Evolutionary conservation across 2,329 filamentous ascomycete genomes (phyloP).

Genomic region (Fusarium veterinarium): DNA sequence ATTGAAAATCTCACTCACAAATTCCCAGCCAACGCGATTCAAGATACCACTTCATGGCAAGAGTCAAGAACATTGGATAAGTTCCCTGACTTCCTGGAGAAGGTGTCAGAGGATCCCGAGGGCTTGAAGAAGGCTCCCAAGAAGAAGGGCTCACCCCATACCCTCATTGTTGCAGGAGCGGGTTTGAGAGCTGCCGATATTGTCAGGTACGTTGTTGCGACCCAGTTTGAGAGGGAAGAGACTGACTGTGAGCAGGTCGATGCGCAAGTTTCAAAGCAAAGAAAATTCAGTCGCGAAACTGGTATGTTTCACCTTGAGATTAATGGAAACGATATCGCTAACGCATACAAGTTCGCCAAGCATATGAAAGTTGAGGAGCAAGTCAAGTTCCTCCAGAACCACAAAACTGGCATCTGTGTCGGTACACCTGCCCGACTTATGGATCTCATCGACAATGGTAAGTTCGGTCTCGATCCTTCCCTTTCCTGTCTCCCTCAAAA

Average conservation of each 20-base stretch:
- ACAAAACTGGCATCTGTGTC: slow-evolving; percentile 84
- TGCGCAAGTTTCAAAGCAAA: slow-evolving; percentile 84
- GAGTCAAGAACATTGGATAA: slow-evolving; percentile 75
- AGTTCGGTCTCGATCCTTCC: slow-evolving; percentile 38
- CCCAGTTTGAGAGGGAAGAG: background rate
- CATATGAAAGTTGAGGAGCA: slow-evolving; percentile 96
- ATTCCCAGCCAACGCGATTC: slow-evolving; percentile 74
- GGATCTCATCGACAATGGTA: slow-evolving; percentile 85
- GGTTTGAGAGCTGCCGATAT: slow-evolving; percentile 89
- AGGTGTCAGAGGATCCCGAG: slow-evolving; percentile 67
- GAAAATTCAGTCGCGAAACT: slow-evolving; percentile 85
- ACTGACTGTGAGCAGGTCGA: slow-evolving; percentile 60
- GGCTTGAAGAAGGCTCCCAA: slow-evolving; percentile 73
- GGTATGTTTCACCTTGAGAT: slow-evolving; percentile 49
- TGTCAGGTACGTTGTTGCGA: slow-evolving; percentile 65
- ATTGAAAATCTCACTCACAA: background rate
- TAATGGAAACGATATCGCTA: background rate
- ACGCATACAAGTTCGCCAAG: slow-evolving; percentile 78
- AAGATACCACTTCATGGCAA: slow-evolving; percentile 82
- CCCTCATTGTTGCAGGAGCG: slow-evolving; percentile 86
- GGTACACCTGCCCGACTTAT: slow-evolving; percentile 87
- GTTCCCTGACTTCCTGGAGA: slow-evolving; percentile 82
- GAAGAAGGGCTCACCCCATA: slow-evolving; percentile 81
- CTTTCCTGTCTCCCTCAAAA: background rate
- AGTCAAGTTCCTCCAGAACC: slow-evolving; percentile 76